Evolutionary conservation across 331 rosid genomes (phyloP), one percentile per base, ranked within the genome.

Genomic region (Pyrus hybrid): DNA sequence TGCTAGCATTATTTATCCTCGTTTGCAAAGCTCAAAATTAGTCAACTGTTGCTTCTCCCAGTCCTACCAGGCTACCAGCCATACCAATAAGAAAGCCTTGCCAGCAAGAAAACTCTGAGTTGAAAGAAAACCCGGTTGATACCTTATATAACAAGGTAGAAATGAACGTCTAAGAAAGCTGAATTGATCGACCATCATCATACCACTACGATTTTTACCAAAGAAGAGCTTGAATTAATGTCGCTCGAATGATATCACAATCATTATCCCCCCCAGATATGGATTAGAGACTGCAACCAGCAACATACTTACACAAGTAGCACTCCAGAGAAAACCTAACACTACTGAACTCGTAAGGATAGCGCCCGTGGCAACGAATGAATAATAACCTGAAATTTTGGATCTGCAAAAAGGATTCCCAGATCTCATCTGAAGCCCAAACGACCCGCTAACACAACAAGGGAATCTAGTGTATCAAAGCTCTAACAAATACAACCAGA

Each of bases 191-290:
- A 58, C 32, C 49, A 70, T 61, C 77, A 57, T n/a, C 47, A 78
- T 4, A 68, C 61, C 79, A 62, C 12, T 68, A 73, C 13, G 76
- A 63, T 75, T 14, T 74, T 68, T 58, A 30, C 76, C 78, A 43
- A n/a, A 51, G 30, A 63, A 67, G 67, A 79, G 80, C 76, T 83
- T 57, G 16, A 33, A 75, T 61, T 60, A 72, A 72, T 77, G 79
- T 81, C 41, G 72, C 85, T 80, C 72, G 73, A 83, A 88, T 87
- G 86, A 85, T 87, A 80, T 89, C 86, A 82, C 54, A 83, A 64
- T 67, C 80, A 82, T 74, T 72, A 51, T 87, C 89, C 45, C 45
- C n/a, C 80, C 90, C 84, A 78, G 57, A 80, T 26, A 79, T 26
- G 67, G 45, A 77, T 23, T 10, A 23, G 2, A 23, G 26, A 28